Evolutionary conservation across 306 rosid genomes (phyloP), one percentile per base, ranked within the genome.

Genomic region (Dalbergia cultrata): DNA sequence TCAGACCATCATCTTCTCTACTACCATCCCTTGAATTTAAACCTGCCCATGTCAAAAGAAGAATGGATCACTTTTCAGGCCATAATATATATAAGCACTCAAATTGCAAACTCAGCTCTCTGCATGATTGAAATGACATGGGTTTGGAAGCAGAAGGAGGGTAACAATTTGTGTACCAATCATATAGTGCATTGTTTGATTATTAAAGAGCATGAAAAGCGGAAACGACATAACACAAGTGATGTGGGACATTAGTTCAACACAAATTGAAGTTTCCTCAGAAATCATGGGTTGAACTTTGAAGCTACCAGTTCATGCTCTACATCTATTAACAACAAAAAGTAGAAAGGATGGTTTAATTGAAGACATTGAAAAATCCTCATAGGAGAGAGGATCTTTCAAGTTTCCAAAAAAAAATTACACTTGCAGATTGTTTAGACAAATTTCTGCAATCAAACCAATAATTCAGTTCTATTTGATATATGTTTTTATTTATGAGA

Each of bases 21-120:
- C 54, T 43, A 41, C 59, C 83, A 81, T 19, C 45, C 21, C 59
- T 85, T 72, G 92, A 95, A 73, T 73, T 80, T 70, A 34, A 79
- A 21, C 92, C 98, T 95, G 77, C 44, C 65, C 47, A 77, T 21
- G 34, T 16, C 50, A 76, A 35, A 86, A 65, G 1, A 44, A 19
- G 5, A 47, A 47, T 26, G 17, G 26, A 69, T 52, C 39, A 67
- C 18, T 60, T 75, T 13, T 64, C 59, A 52, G 41, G n/a, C 52
- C 60, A 49, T 26, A 26, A 26, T 26, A 26, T n/a, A 37, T 75
- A 58, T 45, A 61, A 61, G 47, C 19, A 75, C 34, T 33, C 57
- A 41, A 44, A 74, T 43, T 43, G 0, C 47, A 7, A 43, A 43
- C 11, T 43, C 9, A 43, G 9, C 47, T 43, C 7, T 43, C 47